Conservation (phyloP, 768 basidiomycete species). For the Cyclocybe aegerita region DNA sequence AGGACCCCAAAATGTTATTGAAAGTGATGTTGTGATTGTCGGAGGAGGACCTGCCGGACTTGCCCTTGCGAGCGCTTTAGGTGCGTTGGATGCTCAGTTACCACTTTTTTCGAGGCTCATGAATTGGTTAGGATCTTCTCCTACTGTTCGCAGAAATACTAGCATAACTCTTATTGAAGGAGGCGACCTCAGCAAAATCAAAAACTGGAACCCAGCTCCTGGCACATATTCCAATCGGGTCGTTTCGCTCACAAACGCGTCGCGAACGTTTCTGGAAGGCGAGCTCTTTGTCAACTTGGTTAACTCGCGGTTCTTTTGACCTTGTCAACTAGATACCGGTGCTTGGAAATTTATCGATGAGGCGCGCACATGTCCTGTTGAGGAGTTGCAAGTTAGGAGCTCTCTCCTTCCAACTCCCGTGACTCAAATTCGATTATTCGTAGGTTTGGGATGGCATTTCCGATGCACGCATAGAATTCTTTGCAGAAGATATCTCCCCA, state of each 20-base stretch:
- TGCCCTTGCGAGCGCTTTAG: slow-evolving; percentile 82
- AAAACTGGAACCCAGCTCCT: slow-evolving; percentile 59
- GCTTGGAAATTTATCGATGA: slow-evolving; percentile 80
- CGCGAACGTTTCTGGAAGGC: slow-evolving; percentile 69
- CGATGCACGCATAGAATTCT: slow-evolving; percentile 74
- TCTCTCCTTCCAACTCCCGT: neutral
- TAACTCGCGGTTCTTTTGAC: neutral
- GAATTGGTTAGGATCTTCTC: slow-evolving; percentile 47
- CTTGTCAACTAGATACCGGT: slow-evolving; percentile 59
- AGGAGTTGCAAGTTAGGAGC: slow-evolving; percentile 77
- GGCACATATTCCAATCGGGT: slow-evolving; percentile 78
- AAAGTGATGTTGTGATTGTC: slow-evolving; percentile 89
- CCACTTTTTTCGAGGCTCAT: slow-evolving; percentile 6
- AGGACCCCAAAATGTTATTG: slow-evolving; percentile 26
- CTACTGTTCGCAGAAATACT: slow-evolving; percentile 47
- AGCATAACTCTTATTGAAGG: slow-evolving; percentile 80
- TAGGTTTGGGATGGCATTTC: slow-evolving; percentile 94
- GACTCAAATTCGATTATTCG: neutral
- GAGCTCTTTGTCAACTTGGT: slow-evolving; percentile 5
- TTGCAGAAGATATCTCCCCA: slow-evolving; percentile 47
- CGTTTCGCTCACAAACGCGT: slow-evolving; percentile 80
- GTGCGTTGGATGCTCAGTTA: slow-evolving; percentile 40
- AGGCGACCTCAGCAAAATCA: slow-evolving; percentile 66
- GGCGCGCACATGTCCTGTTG: slow-evolving; percentile 65
- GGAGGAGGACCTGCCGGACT: slow-evolving; percentile 94